Base-by-base conservation (phyloP, 2,329 filamentous ascomycete species). In the Diaporthe velutina region DNA sequence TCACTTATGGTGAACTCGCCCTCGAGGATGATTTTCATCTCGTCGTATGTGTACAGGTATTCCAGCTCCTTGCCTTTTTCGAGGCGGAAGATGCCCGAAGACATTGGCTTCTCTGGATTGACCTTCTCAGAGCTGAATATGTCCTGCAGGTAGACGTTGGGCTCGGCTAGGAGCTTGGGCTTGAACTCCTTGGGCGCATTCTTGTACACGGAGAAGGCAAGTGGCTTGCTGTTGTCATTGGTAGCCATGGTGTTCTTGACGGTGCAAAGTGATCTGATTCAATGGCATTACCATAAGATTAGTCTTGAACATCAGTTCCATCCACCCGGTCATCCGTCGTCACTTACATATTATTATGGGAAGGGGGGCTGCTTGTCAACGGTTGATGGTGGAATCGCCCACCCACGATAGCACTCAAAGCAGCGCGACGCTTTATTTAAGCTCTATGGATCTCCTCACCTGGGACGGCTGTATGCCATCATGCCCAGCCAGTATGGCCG, bases 21-120 rank as follows among this genome's bases (percentile, higher is more conserved):
- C 78, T 93, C 92, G 13, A 94, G 83, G 77, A 94, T 92, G 80
- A 94, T 92, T 85, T 94, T 94, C 90, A 93, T 93, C 85, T 94
- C 92, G 79, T 94, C 89, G 83, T 93, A 77, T 13, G 48, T 90
- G 83, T 94, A 94, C 42, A 88, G 90, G 84, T 94, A 94, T 12
- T 91, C 90, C 25, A 94, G 87, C 2, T 91, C 90, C 4, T 90
- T 90, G 78, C 92, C 92, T 78, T 92, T 92, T 79, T 93, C 91
- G 15, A 94, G 86, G 17, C 92, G 88, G 85, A 93, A 94, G 80
- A 94, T 89, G 30, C 92, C 92, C 10, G 86, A 85, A 0, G 89
- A 90, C 75, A 93, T 89, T 74, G 92, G 92, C 79, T 88, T 90
- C 15, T 89, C 87, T 19, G 88, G 82, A 81, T 90, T 87, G 73